phyloP scores from a whole-genome alignment of 345 rosid genomes.

The Schrenkiella parvula region DNA sequence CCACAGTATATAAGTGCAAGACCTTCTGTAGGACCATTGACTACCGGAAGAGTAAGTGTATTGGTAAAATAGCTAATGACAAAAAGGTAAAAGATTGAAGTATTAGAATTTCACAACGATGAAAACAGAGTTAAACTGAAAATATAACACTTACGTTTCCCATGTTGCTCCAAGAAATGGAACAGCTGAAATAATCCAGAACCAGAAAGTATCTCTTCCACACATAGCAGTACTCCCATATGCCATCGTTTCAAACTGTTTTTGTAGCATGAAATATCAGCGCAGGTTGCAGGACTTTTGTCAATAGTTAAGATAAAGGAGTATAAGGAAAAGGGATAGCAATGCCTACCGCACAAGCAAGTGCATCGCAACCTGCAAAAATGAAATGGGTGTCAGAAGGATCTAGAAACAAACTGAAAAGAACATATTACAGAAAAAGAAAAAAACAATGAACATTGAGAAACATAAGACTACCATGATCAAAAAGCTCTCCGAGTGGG shows the following conservation, averaged over 20 bases:
- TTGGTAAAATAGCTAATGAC: constrained; percentile 77
- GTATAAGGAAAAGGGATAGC: not conserved
- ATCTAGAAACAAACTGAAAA: not conserved
- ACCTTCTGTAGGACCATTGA: constrained; percentile 98
- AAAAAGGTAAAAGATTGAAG: not conserved
- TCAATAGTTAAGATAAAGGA: not conserved
- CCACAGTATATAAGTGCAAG: constrained; percentile 72
- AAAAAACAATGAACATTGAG: not conserved
- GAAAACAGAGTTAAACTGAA: not conserved
- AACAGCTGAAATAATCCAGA: constrained; percentile 92
- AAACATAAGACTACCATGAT: constrained; percentile 61
- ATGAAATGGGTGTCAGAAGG: constrained; percentile 3
- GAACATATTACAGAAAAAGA: not conserved
- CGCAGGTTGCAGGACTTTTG: not conserved
- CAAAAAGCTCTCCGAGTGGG: constrained; percentile 93
- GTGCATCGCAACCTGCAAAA: constrained; percentile 93
- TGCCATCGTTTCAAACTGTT: constrained; percentile 81
- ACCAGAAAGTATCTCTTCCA: constrained; percentile 85
- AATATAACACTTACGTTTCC: constrained; percentile 65
- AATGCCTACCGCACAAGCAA: constrained; percentile 88
- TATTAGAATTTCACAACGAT: not conserved
- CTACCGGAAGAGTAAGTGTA: constrained; percentile 83
- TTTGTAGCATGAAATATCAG: not conserved
- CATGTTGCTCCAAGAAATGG: constrained; percentile 96
- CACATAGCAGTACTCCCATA: constrained; percentile 95